Evolutionary conservation across 2,329 filamentous ascomycete genomes (phyloP).

Genomic region (Arthrinium phaeospermum): DNA sequence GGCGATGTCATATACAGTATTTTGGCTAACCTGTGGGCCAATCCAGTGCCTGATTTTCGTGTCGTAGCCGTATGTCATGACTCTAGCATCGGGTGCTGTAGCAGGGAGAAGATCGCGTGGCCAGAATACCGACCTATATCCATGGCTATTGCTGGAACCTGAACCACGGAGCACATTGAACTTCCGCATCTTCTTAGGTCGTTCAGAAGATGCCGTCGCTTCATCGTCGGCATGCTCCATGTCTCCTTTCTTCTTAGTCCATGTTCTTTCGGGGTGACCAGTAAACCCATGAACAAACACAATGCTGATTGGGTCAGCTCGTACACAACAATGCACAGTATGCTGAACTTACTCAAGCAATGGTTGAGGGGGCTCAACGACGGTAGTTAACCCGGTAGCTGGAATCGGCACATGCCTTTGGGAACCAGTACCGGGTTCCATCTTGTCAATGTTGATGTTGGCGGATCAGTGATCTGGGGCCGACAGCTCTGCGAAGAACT

Average conservation of each 20-base stretch:
- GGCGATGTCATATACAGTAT: conserved; percentile 40
- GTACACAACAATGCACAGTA: background rate
- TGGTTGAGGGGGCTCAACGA: background rate
- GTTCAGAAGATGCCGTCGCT: background rate
- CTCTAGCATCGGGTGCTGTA: conserved; percentile 31
- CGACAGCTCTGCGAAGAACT: background rate
- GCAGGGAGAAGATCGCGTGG: conserved; percentile 29
- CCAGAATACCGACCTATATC: background rate
- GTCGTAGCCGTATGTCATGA: conserved; percentile 40
- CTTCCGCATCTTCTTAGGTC: background rate
- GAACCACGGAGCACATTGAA: background rate
- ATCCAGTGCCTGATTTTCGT: conserved; percentile 35
- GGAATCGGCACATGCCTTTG: background rate
- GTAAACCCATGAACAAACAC: background rate
- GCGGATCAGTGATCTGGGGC: background rate
- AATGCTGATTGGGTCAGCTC: background rate
- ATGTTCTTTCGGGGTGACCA: background rate
- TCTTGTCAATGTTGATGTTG: background rate
- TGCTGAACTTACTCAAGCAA: background rate
- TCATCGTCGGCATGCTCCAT: background rate
- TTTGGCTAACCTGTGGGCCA: conserved; percentile 32
- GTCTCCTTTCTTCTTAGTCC: background rate
- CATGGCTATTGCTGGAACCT: background rate
- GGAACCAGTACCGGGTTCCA: background rate
- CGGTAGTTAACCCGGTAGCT: background rate